These are phyloP conservation scores for Neopestalotiopsis sp. DNA, from an alignment of 2,329 filamentous ascomycete genomes.

Conservation along the genomic window DNA sequence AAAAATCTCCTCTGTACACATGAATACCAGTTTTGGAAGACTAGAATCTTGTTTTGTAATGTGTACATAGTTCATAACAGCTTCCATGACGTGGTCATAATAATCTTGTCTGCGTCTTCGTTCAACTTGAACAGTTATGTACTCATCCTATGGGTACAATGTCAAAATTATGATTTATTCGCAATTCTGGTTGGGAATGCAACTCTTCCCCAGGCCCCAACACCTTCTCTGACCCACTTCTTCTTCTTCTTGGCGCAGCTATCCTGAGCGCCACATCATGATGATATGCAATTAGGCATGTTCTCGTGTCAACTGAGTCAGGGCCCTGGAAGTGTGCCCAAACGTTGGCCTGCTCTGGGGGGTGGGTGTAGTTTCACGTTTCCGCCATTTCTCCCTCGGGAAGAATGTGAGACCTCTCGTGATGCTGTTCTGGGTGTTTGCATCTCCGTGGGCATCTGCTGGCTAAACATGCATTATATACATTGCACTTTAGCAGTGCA, in stretches of 20 bases:
- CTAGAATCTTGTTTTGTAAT: background rate
- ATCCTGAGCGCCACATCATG: background rate
- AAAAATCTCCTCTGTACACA: background rate
- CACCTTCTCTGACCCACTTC: background rate
- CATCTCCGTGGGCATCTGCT: background rate
- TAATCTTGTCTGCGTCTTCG: background rate
- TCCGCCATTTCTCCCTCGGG: no score
- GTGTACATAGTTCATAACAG: background rate
- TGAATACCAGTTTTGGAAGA: background rate
- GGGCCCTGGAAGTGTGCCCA: background rate
- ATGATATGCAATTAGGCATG: background rate
- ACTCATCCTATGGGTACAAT: background rate
- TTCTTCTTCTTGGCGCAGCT: background rate
- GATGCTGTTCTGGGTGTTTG: background rate
- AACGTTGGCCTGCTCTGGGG: background rate
- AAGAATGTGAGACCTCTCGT: background rate
- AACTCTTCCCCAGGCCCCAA: no score
- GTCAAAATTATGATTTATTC: background rate
- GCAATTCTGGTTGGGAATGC: background rate
- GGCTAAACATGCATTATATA: background rate
- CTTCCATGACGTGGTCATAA: background rate
- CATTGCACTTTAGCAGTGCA: background rate
- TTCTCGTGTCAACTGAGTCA: background rate
- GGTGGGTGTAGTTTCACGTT: background rate
- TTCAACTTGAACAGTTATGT: background rate